Evolutionary conservation across 2,329 filamentous ascomycete species (phyloP), one percentile per base, ranked within the genome.

Genomic region (Neoarthrinium moseri): DNA sequence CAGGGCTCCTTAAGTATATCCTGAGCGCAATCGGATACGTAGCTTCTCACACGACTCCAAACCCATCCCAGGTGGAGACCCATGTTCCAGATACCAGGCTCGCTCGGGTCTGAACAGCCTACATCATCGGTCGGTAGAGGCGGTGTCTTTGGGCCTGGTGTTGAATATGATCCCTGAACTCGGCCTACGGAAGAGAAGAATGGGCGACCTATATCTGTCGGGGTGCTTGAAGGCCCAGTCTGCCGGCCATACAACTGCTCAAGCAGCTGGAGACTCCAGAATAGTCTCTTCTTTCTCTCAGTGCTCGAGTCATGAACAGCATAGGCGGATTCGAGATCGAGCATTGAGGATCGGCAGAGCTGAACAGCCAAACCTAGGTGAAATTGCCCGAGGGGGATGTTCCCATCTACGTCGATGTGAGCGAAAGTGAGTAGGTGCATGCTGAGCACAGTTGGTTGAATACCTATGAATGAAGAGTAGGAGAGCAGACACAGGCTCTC

Each of bases 231-330:
- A 1, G 74, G 63, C 2, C 72, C 70, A 4, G 62, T 67, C 35
- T 75, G 72, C 6, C 70, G 66, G 2, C 74, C 74, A 33, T 77
- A 77, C 0, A 65, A 70, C 40, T 77, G 73, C 43, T 78, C 73
- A 0, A 78, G 66, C 2, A 74, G 55, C 42, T 77, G 72, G 0
- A 78, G 60, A 43, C 73, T 77, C 74, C 74, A 78, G 24, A 77
- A 78, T 0, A 77, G 58, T 3, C 72, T 57, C 52, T 70, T 75
- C 54, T 77, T 77, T 8, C 73, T 67, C 43, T 78, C 71, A 0
- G 58, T 52, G 2, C 51, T 53, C 1, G 63, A 57, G 29, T 69
- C 67, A 6, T 68, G 61, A 3, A 56, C 42, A 1, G 53, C 53
- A 36, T 75, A 75, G 0, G 61, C 57, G 0, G 67, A 63, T 35